Conservation (phyloP, 306 rosid species). For the Luffa acutangula region DNA sequence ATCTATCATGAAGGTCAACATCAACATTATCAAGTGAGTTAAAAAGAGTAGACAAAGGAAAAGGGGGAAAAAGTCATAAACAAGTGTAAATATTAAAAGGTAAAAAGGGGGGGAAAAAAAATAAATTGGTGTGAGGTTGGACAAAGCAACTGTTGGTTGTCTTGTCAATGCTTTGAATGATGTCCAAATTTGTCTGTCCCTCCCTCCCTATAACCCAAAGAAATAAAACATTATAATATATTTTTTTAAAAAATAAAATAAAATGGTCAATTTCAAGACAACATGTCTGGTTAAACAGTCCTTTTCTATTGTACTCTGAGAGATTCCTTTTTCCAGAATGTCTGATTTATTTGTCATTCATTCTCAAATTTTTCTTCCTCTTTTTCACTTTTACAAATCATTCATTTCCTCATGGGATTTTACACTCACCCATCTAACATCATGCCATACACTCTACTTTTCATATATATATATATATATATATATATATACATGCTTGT, state of each 20-base stretch:
- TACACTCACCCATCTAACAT: no score
- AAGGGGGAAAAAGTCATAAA: not conserved
- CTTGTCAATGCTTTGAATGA: not conserved
- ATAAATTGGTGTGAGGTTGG: not conserved
- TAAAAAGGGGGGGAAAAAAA: not conserved
- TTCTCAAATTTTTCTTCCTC: not conserved
- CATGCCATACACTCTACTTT: not conserved
- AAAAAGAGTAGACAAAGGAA: not conserved
- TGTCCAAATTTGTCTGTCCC: not conserved
- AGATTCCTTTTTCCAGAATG: constrained; percentile 3
- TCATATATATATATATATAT: no score
- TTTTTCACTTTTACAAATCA: not conserved
- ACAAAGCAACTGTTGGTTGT: not conserved
- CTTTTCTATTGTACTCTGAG: not conserved
- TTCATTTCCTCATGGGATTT: not conserved
- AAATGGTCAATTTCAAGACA: not conserved
- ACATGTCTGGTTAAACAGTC: constrained; percentile 11
- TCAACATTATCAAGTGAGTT: not conserved
- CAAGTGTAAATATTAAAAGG: not conserved
- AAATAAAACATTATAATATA: not conserved
- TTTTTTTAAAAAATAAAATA: not conserved
- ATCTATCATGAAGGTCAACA: no score
- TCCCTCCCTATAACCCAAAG: not conserved
- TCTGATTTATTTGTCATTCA: not conserved
- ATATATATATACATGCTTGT: no score